Percentiles rank a stretch among this genome's conserved stretches.
phyloP scores from a whole-genome alignment of 306 rosid genomes.

The Delonix regia region DNA sequence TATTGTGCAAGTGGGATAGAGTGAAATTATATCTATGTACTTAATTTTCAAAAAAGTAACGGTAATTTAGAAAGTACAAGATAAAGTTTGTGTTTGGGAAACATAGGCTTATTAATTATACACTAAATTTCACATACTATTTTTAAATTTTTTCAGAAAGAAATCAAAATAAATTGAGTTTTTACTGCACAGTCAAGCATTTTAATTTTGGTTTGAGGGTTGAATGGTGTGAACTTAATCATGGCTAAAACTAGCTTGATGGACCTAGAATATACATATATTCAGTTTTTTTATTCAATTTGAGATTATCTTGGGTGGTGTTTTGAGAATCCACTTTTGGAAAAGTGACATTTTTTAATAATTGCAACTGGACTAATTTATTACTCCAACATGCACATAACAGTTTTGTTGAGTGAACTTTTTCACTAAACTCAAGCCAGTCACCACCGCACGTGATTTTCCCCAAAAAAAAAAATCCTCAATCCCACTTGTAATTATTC shows the following conservation, averaged over 20 bases:
- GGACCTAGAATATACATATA: not conserved
- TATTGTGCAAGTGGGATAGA: not conserved
- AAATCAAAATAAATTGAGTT: not conserved
- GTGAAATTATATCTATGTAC: not conserved
- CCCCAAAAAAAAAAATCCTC: no score
- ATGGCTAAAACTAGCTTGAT: not conserved
- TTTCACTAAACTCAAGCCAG: not conserved
- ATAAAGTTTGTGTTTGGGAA: not conserved
- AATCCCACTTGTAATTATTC: no score
- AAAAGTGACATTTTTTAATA: not conserved
- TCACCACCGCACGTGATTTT: not conserved
- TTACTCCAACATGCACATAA: not conserved
- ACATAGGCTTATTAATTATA: not conserved
- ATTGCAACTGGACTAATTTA: not conserved
- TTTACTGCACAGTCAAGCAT: not conserved
- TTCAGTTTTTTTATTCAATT: not conserved
- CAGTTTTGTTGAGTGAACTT: no score
- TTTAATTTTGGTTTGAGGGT: not conserved
- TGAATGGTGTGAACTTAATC: not conserved
- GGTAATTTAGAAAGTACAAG: not conserved
- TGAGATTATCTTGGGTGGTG: not conserved
- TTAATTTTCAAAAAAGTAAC: not conserved
- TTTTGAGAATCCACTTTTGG: not conserved
- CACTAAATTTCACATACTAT: not conserved
- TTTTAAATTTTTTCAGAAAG: no score